Conservation (phyloP, 2,329 filamentous ascomycete genomes). For the Aspergillus ruber region DNA sequence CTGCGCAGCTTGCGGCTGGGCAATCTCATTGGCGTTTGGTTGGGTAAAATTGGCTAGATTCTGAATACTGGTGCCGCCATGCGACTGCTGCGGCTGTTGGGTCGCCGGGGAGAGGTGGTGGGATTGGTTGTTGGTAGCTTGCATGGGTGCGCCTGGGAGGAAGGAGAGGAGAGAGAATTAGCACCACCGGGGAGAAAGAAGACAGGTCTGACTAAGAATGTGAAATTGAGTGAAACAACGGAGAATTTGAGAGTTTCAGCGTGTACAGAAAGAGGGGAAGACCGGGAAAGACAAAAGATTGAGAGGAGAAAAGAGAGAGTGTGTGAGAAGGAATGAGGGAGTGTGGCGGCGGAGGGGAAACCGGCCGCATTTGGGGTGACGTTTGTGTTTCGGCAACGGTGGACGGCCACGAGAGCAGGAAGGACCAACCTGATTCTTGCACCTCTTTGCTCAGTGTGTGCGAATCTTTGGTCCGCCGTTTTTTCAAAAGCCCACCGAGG, state of each 20-base stretch:
- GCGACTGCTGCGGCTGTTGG: constrained; percentile 50
- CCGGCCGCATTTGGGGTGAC: constrained; percentile 41
- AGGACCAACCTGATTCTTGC: constrained; percentile 48
- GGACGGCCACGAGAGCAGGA: constrained; percentile 28
- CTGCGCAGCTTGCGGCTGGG: too few relatives aligned
- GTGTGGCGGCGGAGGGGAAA: constrained; percentile 19
- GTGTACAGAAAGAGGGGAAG: background rate
- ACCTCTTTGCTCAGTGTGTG: constrained; percentile 49
- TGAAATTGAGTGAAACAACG: background rate
- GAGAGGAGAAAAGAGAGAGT: background rate
- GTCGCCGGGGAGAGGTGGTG: constrained; percentile 18
- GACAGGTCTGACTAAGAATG: background rate
- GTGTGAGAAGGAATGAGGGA: background rate
- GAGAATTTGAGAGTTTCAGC: background rate
- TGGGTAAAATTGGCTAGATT: constrained; percentile 70
- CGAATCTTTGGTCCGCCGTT: constrained; percentile 95
- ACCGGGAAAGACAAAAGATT: background rate
- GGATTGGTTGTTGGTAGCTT: constrained; percentile 30
- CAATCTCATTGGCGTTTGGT: constrained; percentile 19
- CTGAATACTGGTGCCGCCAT: constrained; percentile 70
- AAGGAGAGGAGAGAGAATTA: background rate
- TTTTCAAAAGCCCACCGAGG: constrained; percentile 86
- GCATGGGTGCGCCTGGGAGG: constrained; percentile 28
- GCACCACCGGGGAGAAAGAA: background rate
- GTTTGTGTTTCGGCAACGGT: constrained; percentile 61